Conservation (phyloP, 2,329 filamentous ascomycete species). For the Malbranchea zuffiana region DNA sequence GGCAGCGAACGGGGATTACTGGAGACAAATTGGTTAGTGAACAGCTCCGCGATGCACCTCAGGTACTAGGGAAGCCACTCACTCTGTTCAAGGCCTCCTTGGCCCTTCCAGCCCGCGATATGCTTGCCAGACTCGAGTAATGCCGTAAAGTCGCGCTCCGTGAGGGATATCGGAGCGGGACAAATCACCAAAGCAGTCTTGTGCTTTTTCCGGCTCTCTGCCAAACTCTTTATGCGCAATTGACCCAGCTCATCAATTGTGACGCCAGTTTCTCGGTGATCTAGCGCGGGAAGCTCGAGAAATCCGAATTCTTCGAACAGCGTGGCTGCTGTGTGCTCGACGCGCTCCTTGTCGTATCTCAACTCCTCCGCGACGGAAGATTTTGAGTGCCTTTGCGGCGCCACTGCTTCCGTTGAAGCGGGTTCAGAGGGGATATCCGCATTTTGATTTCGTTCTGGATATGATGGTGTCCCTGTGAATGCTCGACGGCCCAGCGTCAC, state of each 20-base stretch:
- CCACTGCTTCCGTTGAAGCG: no score
- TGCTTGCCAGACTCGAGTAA: constrained; percentile 12
- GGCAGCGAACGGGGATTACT: constrained; percentile 18
- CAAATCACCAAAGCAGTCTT: constrained; percentile 16
- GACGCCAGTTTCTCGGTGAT: constrained; percentile 10
- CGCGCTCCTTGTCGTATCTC: constrained; percentile 10
- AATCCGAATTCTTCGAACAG: constrained; percentile 16
- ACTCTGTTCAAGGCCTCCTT: constrained; percentile 16
- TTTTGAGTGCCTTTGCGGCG: no score
- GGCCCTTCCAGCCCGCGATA: constrained; percentile 12
- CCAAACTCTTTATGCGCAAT: constrained; percentile 12
- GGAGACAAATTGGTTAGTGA: not conserved
- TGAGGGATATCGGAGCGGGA: constrained; percentile 13
- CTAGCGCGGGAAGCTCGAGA: constrained; percentile 13
- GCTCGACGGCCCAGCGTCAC: no score
- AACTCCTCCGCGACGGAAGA: no score
- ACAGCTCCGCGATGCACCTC: not conserved
- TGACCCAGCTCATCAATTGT: constrained; percentile 12
- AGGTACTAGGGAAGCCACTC: not conserved
- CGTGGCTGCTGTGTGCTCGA: constrained; percentile 6
- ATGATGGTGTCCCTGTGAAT: no score
- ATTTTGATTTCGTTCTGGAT: no score
- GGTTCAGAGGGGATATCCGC: no score
- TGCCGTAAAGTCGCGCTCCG: constrained; percentile 15
- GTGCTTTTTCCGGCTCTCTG: constrained; percentile 12